A percentile compares a stretch with the other conserved stretches of the same genome.
Conservation (phyloP, 2,329 filamentous ascomycete genomes). For the Aspergillus persii region DNA sequence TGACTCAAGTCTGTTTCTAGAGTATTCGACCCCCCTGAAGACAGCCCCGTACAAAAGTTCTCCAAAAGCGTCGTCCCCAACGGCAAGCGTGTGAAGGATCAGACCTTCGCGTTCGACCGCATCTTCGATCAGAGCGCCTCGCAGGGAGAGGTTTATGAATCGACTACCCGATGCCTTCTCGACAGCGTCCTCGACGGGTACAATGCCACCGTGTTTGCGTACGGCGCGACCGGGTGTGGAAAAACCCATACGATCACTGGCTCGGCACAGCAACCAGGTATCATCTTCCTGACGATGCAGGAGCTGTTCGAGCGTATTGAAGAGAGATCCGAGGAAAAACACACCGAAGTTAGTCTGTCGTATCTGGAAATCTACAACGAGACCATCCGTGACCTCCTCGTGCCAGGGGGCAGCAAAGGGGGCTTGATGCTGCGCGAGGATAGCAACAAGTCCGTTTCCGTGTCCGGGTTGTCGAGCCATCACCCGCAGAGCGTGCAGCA, state of each 20-base stretch:
- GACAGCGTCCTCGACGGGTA: constrained; percentile 96
- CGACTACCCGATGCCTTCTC: constrained; percentile 82
- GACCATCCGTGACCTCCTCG: constrained; percentile 90
- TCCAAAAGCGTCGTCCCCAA: constrained; percentile 74
- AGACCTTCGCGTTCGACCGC: constrained; percentile 93
- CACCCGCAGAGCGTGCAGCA: constrained; percentile 87
- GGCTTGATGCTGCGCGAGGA: constrained; percentile 93
- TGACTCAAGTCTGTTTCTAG: constrained; percentile 47
- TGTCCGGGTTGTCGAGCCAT: constrained; percentile 86
- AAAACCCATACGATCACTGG: constrained; percentile 98
- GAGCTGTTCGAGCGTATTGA: constrained; percentile 94
- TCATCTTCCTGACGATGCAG: constrained; percentile 99
- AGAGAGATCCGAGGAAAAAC: constrained; percentile 82
- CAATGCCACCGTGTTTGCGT: constrained; percentile 98
- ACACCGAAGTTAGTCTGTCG: constrained; percentile 85
- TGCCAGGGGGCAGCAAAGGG: constrained; percentile 77
- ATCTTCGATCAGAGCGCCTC: constrained; percentile 95
- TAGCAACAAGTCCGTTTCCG: constrained; percentile 86
- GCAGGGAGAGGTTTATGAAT: constrained; percentile 91
- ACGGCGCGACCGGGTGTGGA: constrained; percentile 94
- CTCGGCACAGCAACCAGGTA: constrained; percentile 86
- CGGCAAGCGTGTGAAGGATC: constrained; percentile 93
- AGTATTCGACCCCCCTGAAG: constrained; percentile 95
- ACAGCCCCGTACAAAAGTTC: constrained; percentile 86
- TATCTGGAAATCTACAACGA: constrained; percentile 99